Percentiles rank a stretch among this genome's conserved stretches.
These are phyloP conservation scores for Phanerochaete carnosa DNA, from an alignment of 768 basidiomycete genomes.

Conservation along the genomic window DNA sequence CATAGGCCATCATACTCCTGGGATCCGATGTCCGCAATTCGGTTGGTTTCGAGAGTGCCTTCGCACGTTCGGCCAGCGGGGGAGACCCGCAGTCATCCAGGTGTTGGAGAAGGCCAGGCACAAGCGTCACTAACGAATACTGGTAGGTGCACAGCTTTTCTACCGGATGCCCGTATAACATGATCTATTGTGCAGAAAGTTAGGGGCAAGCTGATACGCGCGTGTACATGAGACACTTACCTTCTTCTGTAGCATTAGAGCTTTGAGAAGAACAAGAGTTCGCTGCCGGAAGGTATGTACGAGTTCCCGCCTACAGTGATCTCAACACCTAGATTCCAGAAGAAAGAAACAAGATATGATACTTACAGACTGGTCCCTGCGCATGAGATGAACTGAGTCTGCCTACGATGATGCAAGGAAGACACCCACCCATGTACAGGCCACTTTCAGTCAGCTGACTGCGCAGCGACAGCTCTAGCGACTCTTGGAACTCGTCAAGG, in stretches of 20 bases:
- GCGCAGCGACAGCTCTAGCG: constrained; percentile 72
- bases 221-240: constrained; percentile 40
- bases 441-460: constrained; percentile 88
- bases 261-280: constrained; percentile 90
- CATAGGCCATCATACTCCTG: constrained; percentile 86
- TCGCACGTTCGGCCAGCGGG: constrained; percentile 57
- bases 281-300: constrained; percentile 92
- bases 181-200: constrained; percentile 52
- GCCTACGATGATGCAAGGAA: background rate
- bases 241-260: constrained; percentile 89
- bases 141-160: constrained; percentile 96
- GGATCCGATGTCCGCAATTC: constrained; percentile 86
- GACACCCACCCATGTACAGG: constrained; percentile 86
- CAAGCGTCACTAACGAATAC: constrained; percentile 91
- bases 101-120: constrained; percentile 86
- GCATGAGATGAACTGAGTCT: background rate
- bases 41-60: constrained; percentile 67
- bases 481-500: constrained; percentile 81
- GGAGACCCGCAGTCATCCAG: constrained; percentile 93
- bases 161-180: constrained; percentile 96
- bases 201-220: background rate
- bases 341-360: background rate
- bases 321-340: background rate
- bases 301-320: constrained; percentile 68
- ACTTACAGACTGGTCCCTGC: constrained; percentile 69